Percentiles rank a stretch among this genome's conserved stretches.
phyloP scores from a whole-genome alignment of 75 land plant species.

The Picea sitchensis region DNA sequence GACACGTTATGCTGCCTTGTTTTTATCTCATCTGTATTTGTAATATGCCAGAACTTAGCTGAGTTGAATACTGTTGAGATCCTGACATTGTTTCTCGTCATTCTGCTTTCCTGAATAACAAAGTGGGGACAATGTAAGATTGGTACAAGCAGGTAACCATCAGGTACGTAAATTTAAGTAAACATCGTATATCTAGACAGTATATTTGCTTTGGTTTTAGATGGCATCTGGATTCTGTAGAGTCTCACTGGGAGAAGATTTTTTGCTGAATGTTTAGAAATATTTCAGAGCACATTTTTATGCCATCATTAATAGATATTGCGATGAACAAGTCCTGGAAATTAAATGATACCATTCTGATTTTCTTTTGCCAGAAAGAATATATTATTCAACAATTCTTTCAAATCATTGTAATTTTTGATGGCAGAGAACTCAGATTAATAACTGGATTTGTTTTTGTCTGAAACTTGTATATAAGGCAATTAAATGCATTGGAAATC shows the following conservation, averaged over 20 bases:
- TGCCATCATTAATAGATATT: no score
- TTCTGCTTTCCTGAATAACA: constrained; percentile 5
- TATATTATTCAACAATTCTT: no score
- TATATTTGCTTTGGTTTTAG: neutral
- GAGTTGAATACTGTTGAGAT: neutral
- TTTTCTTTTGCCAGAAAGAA: no score
- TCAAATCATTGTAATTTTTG: no score
- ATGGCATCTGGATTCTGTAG: neutral
- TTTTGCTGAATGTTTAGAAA: neutral
- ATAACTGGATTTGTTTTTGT: no score
- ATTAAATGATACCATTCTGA: no score
- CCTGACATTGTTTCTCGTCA: neutral
- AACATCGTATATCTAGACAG: neutral
- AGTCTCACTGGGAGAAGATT: neutral
- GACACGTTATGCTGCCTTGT: neutral
- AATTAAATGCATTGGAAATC: no score
- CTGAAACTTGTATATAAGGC: no score
- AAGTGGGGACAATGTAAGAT: constrained; percentile 44
- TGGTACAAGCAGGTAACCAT: constrained; percentile 40
- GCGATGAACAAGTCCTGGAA: no score
- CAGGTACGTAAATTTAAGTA: constrained; percentile 24
- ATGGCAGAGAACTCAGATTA: no score
- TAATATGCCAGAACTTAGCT: neutral
- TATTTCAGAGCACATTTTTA: no score
- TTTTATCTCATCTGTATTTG: neutral